A percentile compares a stretch with the other conserved stretches of the same genome.
phyloP scores from a whole-genome alignment of 352 stramenopile genomes.

The Phytopythium helicoides region DNA sequence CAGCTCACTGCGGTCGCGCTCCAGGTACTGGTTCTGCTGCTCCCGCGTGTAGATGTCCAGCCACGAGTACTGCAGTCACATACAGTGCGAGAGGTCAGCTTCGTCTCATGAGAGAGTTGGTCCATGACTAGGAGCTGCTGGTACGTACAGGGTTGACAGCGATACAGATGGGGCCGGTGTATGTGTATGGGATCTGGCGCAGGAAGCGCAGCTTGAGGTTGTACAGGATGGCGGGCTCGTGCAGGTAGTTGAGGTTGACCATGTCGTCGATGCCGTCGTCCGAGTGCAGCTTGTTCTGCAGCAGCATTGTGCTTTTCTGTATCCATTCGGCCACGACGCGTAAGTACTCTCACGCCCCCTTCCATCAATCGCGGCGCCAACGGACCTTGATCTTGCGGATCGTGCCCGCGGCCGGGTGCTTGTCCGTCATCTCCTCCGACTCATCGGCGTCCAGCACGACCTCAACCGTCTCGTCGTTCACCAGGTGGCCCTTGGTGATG shows the following conservation, averaged over 20 bases:
- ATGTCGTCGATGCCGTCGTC: conserved; percentile 77
- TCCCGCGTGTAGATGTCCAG: conserved; percentile 88
- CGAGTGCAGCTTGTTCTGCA: conserved; percentile 63
- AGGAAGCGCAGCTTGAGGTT: conserved; percentile 90
- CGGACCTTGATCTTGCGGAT: conserved; percentile 49
- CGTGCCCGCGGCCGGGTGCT: conserved; percentile 53
- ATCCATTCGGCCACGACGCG: not conserved
- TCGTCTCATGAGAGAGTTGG: conserved; percentile 2
- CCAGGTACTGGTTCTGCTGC: conserved; percentile 76
- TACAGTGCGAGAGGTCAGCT: not conserved
- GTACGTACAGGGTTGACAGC: conserved; percentile 94
- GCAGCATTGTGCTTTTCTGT: conserved; percentile 74
- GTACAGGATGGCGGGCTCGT: conserved; percentile 91
- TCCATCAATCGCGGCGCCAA: not conserved
- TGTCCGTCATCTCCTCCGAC: conserved; percentile 56
- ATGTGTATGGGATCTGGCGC: conserved; percentile 93
- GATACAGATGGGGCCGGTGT: conserved; percentile 96
- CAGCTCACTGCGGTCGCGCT: conserved; percentile 63
- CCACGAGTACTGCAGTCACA: conserved; percentile 82
- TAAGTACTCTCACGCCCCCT: not conserved
- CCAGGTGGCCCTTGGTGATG: conserved; percentile 78
- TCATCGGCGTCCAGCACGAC: conserved; percentile 74
- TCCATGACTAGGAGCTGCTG: not conserved
- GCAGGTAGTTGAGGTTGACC: conserved; percentile 88
- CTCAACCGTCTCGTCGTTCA: conserved; percentile 80